A percentile compares a stretch with the other conserved stretches of the same genome.
phyloP scores from a whole-genome alignment of 495 filamentous ascomycete genomes.

The Aspergillus egyptiacus region DNA sequence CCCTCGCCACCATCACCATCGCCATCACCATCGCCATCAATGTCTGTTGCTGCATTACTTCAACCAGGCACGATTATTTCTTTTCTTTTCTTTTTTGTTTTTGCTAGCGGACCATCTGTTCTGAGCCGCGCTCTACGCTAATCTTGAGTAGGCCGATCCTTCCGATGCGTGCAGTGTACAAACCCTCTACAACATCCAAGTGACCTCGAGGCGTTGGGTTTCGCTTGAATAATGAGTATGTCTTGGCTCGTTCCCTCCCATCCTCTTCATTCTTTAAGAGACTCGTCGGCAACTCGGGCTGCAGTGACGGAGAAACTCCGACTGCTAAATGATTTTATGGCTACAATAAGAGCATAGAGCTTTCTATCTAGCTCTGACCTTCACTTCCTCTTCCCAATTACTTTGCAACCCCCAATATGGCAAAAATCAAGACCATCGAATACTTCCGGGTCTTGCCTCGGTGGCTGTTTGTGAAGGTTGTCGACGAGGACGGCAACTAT shows the following conservation, averaged over 20 bases:
- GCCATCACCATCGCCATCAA: background rate
- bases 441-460: conserved; percentile 69
- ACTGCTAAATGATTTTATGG: background rate
- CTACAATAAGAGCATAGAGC: background rate
- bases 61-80: too few relatives aligned
- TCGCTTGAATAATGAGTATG: background rate
- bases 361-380: background rate
- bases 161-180: background rate
- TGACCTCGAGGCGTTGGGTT: background rate
- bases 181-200: background rate
- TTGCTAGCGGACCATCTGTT: background rate
- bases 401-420: conserved; percentile 39
- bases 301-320: conserved; percentile 16
- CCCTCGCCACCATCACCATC: background rate
- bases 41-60: background rate
- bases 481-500: conserved; percentile 52
- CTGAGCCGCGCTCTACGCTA: background rate
- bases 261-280: background rate
- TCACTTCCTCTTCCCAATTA: background rate
- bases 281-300: conserved; percentile 10
- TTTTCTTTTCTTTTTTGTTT: background rate
- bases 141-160: background rate
- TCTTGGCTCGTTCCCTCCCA: background rate
- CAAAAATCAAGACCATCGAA: conserved; percentile 62
- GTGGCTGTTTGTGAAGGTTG: conserved; percentile 77